These are phyloP conservation scores for Boletus vermiculosoides DNA, from an alignment of 768 basidiomycete species.

Conservation along the genomic window DNA sequence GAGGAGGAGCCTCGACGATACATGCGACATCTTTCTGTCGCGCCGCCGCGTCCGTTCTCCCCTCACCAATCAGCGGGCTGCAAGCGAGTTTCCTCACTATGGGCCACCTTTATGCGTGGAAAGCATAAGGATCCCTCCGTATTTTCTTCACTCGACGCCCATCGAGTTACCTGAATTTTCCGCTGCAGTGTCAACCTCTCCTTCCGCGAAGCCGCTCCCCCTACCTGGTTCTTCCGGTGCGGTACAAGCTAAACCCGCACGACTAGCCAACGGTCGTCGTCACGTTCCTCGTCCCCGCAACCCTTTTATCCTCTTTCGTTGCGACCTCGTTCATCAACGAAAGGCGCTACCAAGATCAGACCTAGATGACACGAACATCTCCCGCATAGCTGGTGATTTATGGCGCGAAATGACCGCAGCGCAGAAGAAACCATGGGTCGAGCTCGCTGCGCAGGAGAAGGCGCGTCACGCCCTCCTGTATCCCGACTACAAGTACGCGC, in stretches of 20 bases:
- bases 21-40: slow-evolving; percentile 30
- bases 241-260: slow-evolving; percentile 14
- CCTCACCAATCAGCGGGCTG: slow-evolving; percentile 1
- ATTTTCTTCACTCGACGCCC: slow-evolving; percentile 6
- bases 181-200: not conserved
- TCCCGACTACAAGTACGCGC: slow-evolving; percentile 46
- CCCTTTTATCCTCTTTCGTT: slow-evolving; percentile 79
- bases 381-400: slow-evolving; percentile 60
- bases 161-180: slow-evolving; percentile 6
- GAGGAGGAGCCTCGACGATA: slow-evolving; percentile 32
- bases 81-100: slow-evolving; percentile 10
- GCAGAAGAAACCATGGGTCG: slow-evolving; percentile 49
- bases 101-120: slow-evolving; percentile 10
- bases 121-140: slow-evolving; percentile 6
- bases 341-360: slow-evolving; percentile 54
- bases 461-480: slow-evolving; percentile 38
- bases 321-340: slow-evolving; percentile 65
- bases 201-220: slow-evolving; percentile 21
- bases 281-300: slow-evolving; percentile 75
- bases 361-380: slow-evolving; percentile 66
- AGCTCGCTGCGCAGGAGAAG: slow-evolving; percentile 51
- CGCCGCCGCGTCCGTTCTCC: slow-evolving; percentile 16
- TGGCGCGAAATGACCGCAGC: slow-evolving; percentile 57
- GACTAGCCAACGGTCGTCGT: slow-evolving; percentile 22
- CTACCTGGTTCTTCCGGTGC: slow-evolving; percentile 26